Base-by-base conservation (phyloP, 202 grass and related monocot genomes). In the Setaria italica region DNA sequence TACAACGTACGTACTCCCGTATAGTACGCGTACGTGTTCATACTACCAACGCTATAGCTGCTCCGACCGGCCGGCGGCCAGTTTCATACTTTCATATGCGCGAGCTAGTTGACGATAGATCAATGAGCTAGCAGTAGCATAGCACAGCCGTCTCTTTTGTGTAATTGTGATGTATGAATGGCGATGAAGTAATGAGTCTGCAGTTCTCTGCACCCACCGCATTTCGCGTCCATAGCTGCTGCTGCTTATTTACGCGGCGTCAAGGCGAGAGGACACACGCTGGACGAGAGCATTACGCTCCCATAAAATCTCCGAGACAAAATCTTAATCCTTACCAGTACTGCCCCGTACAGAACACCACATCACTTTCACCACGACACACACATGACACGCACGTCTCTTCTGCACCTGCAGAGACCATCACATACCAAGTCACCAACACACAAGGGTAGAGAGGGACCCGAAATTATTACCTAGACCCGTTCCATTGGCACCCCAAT, bases 381-480 rank as follows among this genome's bases (percentile, higher is more conserved):
- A 12, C 51, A 49, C 67, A 25, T 5, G 54, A 45, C 65, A 67
- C 15, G 49, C 9, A 35, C 56, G 56, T 46, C 0, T 25, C 33
- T 39, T 15, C 79, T 37, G 21, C 56, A 67, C 10, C 32, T 13
- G 20, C 11, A 47, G 21, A 42, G 20, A 2, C 6, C 39, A 53
- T 53, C 50, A 53, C 13, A 41, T 5, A 41, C 39, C 39, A 7
- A 3, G 4, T n/a, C 66, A 43, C 64, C 19, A 14, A 72, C 59
- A 33, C 41, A 46, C 42, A 35, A 3, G 19, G 56, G n/a, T 30
- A 51, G 25, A 32, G 39, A 71, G 30, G n/a, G 56, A 77, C 71
- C 20, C 46, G 83, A 57, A 92, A 89, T 92, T 92, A 89, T 89
- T 89, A 86, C 84, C 83, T 86, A 92, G 86, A 92, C 87, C 87